Base-by-base conservation (phyloP, 164 flowering plant genomes). In the Macadamia tetraphylla region DNA sequence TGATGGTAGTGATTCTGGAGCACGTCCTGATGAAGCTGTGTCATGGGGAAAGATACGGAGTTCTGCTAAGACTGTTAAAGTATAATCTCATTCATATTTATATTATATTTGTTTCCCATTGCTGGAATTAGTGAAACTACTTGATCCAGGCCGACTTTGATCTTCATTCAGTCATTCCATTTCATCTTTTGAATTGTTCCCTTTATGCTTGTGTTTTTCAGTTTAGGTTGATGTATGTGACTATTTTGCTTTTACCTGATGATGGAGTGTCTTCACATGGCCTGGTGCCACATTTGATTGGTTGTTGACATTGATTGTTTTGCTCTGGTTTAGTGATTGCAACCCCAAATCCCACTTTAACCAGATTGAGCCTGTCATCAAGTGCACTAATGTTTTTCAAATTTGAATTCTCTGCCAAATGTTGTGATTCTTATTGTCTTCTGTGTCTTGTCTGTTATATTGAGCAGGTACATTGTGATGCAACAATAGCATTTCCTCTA, bases 1-100 rank as follows among this genome's bases (percentile, higher is more conserved):
- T 79, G 98, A 94, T 79, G 98, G 98, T 46, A 90, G 96, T 70
- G 98, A 94, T 76, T 94, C 98, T 55, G 97, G 98, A 62, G 98
- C 98, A 64, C 92, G 79, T 61, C 98, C 98, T 31, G 98, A 94
- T 73, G 97, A 94, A 79, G 98, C 97, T 76, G 83, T 94, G 6
- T 94, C 98, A 10, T 94, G 98, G 97, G 98, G 98, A 0, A 94
- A 94, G 73, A 89, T 94, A 56, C 81, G 96, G 32, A 88, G 92
- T 62, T 83, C 88, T 75, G 97, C 98, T 44, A 87, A 87, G 77
- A 86, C 87, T 43, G 90, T 91, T 6, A 94, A 94, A 92, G 98
- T 94, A 75, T 51, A 58, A 32, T 57, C 62, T 42, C 48, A 53
- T 35, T 65, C 17, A n/a, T 2, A 1, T 23, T 35, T 49, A n/a